Base-by-base conservation (phyloP, 495 filamentous ascomycete genomes). In the Cenococcum geophilum region DNA sequence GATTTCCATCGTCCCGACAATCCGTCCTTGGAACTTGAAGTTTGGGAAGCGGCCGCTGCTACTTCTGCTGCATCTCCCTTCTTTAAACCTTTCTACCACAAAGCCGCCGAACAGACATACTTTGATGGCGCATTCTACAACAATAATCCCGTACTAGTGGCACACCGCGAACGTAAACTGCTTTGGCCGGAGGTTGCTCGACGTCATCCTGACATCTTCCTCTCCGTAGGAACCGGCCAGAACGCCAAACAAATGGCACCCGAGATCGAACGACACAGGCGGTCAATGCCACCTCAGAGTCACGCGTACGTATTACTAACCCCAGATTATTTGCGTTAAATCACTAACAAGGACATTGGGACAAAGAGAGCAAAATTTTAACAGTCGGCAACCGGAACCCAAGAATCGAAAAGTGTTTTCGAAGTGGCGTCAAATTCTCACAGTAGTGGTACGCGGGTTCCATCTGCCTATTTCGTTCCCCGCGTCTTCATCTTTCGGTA, bases 21-120 rank as follows among this genome's bases (percentile, higher is more conserved):
- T 2, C 70, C 72, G 1, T 21, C 60, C 23, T 61, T 70, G 9
- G 77, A 77, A 59, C 51, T 79, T 27, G 69, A 72, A 55, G 69
- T 68, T 5, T 79, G 75, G 77, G 73, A 80, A 73, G 77, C 75
- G 1, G 76, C 72, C 14, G 71, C 76, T 20, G 77, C 78, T 22
- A 77, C 79, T 6, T 74, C 75, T n/a, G 79, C 79, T 9, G 72
- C 76, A 9, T 77, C 77, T 4, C 69, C 62, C 5, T 73, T 70
- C 40, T 82, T 81, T 70, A 76, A 77, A 62, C 72, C 76, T 1
- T 79, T 77, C 57, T 62, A 70, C 35, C 69, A 73, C 34, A 60
- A 69, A 20, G 55, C 57, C 60, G 71, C 69, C 0, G 21, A 56
- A 10, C 4, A 20, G 27, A 55, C 34, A 14, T 66, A 66, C 34